phyloP scores from a whole-genome alignment of 495 filamentous ascomycete species.

The Aspergillus cristatus region DNA sequence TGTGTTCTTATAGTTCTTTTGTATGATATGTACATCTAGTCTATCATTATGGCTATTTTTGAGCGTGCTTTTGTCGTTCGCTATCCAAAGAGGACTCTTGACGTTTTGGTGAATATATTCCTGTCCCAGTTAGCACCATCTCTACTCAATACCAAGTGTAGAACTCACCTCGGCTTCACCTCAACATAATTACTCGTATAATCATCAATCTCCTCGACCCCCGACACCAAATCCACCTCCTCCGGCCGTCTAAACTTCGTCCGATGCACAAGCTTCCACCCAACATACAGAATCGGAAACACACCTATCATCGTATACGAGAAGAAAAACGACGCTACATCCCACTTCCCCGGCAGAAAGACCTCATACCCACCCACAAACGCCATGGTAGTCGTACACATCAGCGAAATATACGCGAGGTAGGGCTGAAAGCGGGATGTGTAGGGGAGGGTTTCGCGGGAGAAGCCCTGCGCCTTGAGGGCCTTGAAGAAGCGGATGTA shows the following conservation, averaged over 20 bases:
- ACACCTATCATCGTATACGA: slow-evolving; percentile 64
- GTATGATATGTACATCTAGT: too few species aligned
- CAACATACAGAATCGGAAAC: slow-evolving; percentile 56
- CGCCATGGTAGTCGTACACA: slow-evolving; percentile 55
- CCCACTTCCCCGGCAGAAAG: slow-evolving; percentile 65
- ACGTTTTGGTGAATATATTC: slow-evolving; percentile 6
- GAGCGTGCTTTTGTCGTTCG: too few species aligned
- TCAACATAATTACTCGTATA: slow-evolving; percentile 59
- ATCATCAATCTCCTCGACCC: slow-evolving; percentile 64
- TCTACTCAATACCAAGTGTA: not conserved
- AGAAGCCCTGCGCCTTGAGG: slow-evolving; percentile 57
- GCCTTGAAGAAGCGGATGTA: slow-evolving; percentile 68
- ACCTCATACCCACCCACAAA: slow-evolving; percentile 70
- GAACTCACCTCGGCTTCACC: slow-evolving; percentile 45
- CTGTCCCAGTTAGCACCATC: slow-evolving; percentile 12
- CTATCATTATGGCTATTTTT: too few species aligned
- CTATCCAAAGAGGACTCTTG: not conserved
- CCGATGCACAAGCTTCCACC: slow-evolving; percentile 61
- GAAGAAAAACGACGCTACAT: slow-evolving; percentile 65
- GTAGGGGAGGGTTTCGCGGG: slow-evolving; percentile 55
- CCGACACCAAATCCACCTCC: slow-evolving; percentile 54
- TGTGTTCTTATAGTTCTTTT: not conserved
- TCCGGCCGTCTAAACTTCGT: slow-evolving; percentile 47
- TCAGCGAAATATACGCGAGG: slow-evolving; percentile 57
- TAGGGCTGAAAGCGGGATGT: slow-evolving; percentile 59